Conservation (phyloP, 495 filamentous ascomycete genomes). For the Aspergillus wentii region DNA sequence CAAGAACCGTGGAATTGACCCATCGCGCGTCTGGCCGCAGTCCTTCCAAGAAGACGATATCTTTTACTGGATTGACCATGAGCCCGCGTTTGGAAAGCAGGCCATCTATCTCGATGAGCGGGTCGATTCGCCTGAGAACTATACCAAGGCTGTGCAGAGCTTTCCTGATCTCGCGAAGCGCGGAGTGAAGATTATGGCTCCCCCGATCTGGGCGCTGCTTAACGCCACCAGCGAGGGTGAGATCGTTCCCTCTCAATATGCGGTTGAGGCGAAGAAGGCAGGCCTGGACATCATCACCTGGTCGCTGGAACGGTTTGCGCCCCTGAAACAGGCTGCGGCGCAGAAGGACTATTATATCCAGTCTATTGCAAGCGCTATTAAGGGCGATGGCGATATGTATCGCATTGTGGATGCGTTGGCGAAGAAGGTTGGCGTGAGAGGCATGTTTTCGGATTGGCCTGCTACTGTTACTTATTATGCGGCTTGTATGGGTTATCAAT, state of each 20-base stretch:
- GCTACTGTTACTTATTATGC: constrained; percentile 60
- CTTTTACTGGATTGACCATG: constrained; percentile 55
- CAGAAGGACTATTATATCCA: constrained; percentile 49
- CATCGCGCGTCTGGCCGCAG: constrained; percentile 55
- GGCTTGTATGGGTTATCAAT: constrained; percentile 46
- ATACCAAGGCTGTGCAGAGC: constrained; percentile 38
- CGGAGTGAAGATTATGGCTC: not conserved
- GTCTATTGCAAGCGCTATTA: constrained; percentile 43
- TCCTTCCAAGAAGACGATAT: constrained; percentile 56
- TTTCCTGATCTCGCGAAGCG: not conserved
- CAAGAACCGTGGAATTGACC: constrained; percentile 43
- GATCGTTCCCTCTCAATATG: constrained; percentile 6
- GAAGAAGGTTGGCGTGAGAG: constrained; percentile 48
- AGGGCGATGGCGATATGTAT: constrained; percentile 55
- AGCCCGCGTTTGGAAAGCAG: constrained; percentile 51
- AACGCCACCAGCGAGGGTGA: not conserved
- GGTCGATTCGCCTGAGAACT: constrained; percentile 39
- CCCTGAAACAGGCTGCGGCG: constrained; percentile 37
- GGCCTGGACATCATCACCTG: constrained; percentile 56
- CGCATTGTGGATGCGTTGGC: constrained; percentile 53
- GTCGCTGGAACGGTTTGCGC: constrained; percentile 57
- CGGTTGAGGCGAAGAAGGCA: constrained; percentile 43
- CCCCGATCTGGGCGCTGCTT: not conserved
- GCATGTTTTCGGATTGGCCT: constrained; percentile 59
- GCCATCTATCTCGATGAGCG: constrained; percentile 55